Evolutionary conservation across 352 stramenopile genomes (phyloP), one percentile per base, ranked within the genome.

Genomic region (Pythium rishiriense): DNA sequence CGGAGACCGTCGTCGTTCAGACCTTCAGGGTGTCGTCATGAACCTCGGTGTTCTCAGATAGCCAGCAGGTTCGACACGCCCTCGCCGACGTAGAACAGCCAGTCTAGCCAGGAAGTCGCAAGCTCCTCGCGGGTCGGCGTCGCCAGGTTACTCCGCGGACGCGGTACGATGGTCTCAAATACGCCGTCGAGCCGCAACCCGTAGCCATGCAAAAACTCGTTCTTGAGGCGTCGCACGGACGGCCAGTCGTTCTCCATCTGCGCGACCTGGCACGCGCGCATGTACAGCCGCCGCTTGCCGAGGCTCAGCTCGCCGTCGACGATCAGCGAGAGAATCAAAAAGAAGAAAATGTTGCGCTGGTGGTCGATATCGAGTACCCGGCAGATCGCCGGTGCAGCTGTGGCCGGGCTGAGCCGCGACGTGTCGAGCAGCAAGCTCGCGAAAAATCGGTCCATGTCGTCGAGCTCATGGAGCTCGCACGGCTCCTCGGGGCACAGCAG

Each of bases 291-390:
- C 21, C 55, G 26, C 21, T 62, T 43, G 41, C 42, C 46, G n/a
- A 54, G 43, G 11, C 26, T 50, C 6, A 62, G 55, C 42, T 46
- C 46, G 14, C 73, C 73, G 31, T 84, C 73, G 52, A 83, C 76
- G n/a, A 87, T 64, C 26, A 84, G 61, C 29, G 68, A 21, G 19
- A 83, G 42, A 24, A 79, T 73, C 9, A 87, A 65, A 35, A 86
- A 55, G 43, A 81, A 78, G 35, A 81, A 74, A 12, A 87, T 54
- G 37, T 81, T 84, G 10, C 63, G 69, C 11, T 79, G 35, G 47
- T 84, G 75, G 3, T 76, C 66, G 2, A 57, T 56, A 21, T 62
- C 64, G 0, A 66, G 29, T 28, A 46, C 26, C 12, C 37, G 19
- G 26, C 46, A 53, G 24, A 53, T 53, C 46, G 46, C 4, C 24